Evolutionary conservation across 2,329 filamentous ascomycete species (phyloP).

Genomic region (Arthrobotrys entomopaga): DNA sequence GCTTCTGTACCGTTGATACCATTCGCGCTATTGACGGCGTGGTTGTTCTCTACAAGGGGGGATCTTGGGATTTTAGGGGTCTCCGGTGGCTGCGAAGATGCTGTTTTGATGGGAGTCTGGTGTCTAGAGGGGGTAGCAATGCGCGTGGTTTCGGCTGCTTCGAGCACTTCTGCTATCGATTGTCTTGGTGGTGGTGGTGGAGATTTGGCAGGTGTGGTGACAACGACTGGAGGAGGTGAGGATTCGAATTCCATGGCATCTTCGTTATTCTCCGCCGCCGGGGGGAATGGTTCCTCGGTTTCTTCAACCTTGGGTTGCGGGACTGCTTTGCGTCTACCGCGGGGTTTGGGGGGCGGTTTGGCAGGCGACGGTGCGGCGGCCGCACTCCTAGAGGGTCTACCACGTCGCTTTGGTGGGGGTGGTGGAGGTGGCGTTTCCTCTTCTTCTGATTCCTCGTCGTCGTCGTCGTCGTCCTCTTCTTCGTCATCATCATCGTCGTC

Average conservation of each 20-base stretch:
- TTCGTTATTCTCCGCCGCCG: constrained; percentile 6
- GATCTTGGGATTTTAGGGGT: constrained; percentile 36
- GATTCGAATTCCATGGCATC: constrained; percentile 49
- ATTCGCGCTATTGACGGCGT: constrained; percentile 23
- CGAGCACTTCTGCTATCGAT: constrained; percentile 20
- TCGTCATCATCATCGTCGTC: constrained; percentile 41
- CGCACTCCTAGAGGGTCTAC: constrained; percentile 36
- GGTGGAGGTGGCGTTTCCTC: constrained; percentile 22
- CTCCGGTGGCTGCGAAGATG: constrained; percentile 27
- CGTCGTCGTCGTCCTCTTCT: constrained; percentile 26
- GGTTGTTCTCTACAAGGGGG: constrained; percentile 20
- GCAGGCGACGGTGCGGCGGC: constrained; percentile 34
- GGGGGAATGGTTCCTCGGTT: constrained; percentile 28
- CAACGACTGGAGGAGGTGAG: constrained; percentile 28
- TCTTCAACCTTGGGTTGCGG: constrained; percentile 52
- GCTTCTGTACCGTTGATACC: not conserved
- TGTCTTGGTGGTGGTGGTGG: constrained; percentile 22
- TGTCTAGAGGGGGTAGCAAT: constrained; percentile 24
- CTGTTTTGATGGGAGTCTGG: constrained; percentile 41
- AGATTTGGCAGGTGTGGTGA: constrained; percentile 37
- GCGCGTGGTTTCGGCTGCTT: constrained; percentile 9
- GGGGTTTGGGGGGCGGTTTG: constrained; percentile 47
- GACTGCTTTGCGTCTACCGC: constrained; percentile 45
- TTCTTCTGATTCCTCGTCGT: constrained; percentile 33
- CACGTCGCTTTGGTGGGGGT: constrained; percentile 45